A percentile compares a stretch with the other conserved stretches of the same genome.
Evolutionary conservation across 176 grass and related monocot genomes (phyloP).

Genomic region (Musa schizocarpa): DNA sequence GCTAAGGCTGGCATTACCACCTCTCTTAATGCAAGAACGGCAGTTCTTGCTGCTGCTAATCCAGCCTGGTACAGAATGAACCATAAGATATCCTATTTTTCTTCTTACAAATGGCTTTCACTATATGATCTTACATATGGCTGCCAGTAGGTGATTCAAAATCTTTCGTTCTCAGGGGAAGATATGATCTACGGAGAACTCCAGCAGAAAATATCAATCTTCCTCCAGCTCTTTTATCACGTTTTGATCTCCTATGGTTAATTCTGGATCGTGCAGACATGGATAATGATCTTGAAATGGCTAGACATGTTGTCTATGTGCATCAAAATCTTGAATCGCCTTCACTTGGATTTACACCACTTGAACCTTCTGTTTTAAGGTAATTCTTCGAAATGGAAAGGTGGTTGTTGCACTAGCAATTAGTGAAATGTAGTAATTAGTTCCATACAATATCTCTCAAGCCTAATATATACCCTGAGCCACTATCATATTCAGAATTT

Average conservation of each 20-base stretch:
- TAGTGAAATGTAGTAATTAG: no score
- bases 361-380: constrained; percentile 94
- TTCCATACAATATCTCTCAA: no score
- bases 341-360: constrained; percentile 78
- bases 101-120: not conserved
- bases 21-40: constrained; percentile 97
- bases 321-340: constrained; percentile 96
- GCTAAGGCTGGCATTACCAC: constrained; percentile 98
- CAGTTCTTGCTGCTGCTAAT: constrained; percentile 88
- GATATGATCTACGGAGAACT: constrained; percentile 94
- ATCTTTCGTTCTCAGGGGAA: constrained; percentile 54
- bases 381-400: constrained; percentile 15
- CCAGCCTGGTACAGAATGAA: constrained; percentile 68
- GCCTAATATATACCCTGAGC: no score
- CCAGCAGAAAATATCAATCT: constrained; percentile 99
- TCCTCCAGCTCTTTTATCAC: constrained; percentile 91
- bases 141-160: not conserved
- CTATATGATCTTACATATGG: not conserved
- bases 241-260: constrained; percentile 93
- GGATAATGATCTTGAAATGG: constrained; percentile 98
- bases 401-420: no score
- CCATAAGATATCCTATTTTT: constrained; percentile 15
- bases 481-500: no score
- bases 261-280: constrained; percentile 97
- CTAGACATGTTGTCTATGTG: constrained; percentile 89